phyloP scores from a whole-genome alignment of 371 early-diverging fungal genomes.

The Encephalitozoon cuniculi region DNA sequence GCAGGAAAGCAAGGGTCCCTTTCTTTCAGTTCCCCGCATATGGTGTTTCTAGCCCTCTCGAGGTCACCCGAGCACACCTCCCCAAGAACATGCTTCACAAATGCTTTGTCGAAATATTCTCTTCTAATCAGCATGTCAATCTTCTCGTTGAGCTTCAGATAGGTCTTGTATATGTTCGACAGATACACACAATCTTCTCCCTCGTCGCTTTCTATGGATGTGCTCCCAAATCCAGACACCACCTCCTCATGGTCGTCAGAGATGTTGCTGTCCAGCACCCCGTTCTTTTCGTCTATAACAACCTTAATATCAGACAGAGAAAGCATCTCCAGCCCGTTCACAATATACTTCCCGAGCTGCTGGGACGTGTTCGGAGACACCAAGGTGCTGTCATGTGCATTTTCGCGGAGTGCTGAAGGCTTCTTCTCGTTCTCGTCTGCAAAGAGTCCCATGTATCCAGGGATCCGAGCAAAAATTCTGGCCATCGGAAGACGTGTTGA shows the following conservation, averaged over 20 bases:
- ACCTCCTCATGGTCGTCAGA: not conserved
- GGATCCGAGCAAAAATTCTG: not conserved
- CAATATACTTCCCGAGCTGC: constrained; percentile 3
- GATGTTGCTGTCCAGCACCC: no score
- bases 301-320: not conserved
- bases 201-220: not conserved
- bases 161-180: not conserved
- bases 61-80: not conserved
- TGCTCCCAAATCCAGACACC: not conserved
- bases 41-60: not conserved
- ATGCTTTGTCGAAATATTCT: not conserved
- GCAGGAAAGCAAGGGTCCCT: not conserved
- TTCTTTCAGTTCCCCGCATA: not conserved
- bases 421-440: not conserved
- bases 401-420: not conserved
- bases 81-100: not conserved
- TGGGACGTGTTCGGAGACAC: not conserved
- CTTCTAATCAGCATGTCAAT: not conserved
- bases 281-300: not conserved
- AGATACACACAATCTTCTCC: constrained; percentile 23
- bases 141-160: not conserved
- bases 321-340: constrained; percentile 5
- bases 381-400: not conserved
- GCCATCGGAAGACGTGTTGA: not conserved
- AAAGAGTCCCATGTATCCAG: not conserved